Base-by-base conservation (phyloP, 495 filamentous ascomycete species). In the Trypethelium eluteriae region DNA sequence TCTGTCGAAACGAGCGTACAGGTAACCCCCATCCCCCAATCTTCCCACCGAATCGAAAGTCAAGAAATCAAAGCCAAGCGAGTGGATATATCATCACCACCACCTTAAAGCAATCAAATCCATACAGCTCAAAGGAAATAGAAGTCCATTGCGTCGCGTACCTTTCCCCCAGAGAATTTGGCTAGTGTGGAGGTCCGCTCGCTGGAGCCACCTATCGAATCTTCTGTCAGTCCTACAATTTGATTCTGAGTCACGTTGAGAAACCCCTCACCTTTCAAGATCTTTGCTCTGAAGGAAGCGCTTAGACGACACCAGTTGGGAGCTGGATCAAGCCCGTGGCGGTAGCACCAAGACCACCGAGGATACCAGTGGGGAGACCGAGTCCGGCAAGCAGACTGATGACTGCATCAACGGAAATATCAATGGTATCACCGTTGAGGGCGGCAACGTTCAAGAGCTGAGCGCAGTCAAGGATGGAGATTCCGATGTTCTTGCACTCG, bases 401-500 rank as follows among this genome's bases (percentile, higher is more conserved):
- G n/a, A 63, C 3, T 5, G 36, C 35, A 5, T 3, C 35, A 38
- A n/a, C 5, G 6, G 34, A 5, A 6, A 63, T 63, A n/a, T 63
- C 62, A 3, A 63, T 63, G 39, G 14, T 41, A 38, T 25, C 11
- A 1, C 62, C 62, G 62, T 63, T 41, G 32, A 41, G 35, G 12
- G 44, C 44, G 36, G 62, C 62, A 32, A 63, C 32, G 32, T 63
- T 63, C 39, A 63, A 49, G 0, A 63, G 44, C 34, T 63, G 35
- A 6, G 62, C 62, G 16, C 62, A 63, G 62, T 63, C 62, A n/a
- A 63, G 62, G 36, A 63, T n/a, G 62, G 62, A 39, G n/a, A 63
- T 41, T 12, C 62, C 62, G 5, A 63, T 39, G 62, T 41, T 63
- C 16, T 5, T n/a, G 32, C 62, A 63, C n/a, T 44, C 4, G 62